Conservation (phyloP, 345 rosid species). For the Salix caprea region DNA sequence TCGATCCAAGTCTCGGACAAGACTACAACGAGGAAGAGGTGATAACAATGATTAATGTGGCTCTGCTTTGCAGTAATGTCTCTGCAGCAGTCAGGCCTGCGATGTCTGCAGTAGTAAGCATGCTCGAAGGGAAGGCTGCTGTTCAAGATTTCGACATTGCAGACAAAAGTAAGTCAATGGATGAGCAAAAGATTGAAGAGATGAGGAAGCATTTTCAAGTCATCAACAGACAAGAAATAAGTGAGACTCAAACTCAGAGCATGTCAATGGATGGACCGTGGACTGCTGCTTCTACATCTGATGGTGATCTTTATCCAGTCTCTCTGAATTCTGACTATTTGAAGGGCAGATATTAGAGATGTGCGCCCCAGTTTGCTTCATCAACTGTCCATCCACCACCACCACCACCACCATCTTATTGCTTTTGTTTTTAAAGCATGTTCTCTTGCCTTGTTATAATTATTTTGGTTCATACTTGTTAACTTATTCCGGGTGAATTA, state of each 20-base stretch:
- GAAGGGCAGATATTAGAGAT: background rate
- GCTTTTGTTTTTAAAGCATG: too few species aligned
- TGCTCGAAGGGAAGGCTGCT: slow-evolving; percentile 21
- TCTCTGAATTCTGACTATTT: slow-evolving; percentile 16
- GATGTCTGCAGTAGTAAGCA: slow-evolving; percentile 22
- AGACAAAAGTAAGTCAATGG: background rate
- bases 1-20: slow-evolving; percentile 11
- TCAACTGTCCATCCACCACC: too few species aligned
- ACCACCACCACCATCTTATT: too few species aligned
- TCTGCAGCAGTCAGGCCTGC: slow-evolving; percentile 14
- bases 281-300: slow-evolving; percentile 30
- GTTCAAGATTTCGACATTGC: slow-evolving; percentile 16
- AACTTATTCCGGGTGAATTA: too few species aligned
- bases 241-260: slow-evolving; percentile 13
- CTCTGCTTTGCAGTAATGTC: slow-evolving; percentile 14
- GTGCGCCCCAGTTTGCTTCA: too few species aligned
- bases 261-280: slow-evolving; percentile 21
- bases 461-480: too few species aligned
- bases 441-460: too few species aligned
- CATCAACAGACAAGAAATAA: slow-evolving; percentile 9
- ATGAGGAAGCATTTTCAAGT: slow-evolving; percentile 31
- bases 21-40: slow-evolving; percentile 12
- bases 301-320: slow-evolving; percentile 34
- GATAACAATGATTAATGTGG: slow-evolving; percentile 11
- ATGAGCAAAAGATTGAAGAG: slow-evolving; percentile 20